Evolutionary conservation across 805 yeast genomes (phyloP).

Genomic region (Barnettozyma siamensis): DNA sequence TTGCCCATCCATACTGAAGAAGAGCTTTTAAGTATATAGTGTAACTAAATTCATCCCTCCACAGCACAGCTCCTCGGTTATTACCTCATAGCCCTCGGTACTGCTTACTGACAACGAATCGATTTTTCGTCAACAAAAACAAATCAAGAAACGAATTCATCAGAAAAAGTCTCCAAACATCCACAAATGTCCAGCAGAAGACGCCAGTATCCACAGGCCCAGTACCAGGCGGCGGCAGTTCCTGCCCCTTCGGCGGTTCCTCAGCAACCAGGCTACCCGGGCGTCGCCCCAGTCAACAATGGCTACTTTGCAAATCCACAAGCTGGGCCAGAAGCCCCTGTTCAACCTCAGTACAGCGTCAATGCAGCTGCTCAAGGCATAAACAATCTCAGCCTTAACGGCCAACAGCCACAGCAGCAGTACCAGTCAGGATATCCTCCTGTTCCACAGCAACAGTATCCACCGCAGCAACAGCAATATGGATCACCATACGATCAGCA

Average conservation of each 20-base stretch:
- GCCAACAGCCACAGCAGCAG: conserved; percentile 14
- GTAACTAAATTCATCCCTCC: neutral
- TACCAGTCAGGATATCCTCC: conserved; percentile 2
- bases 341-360: conserved; percentile 13
- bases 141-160: neutral
- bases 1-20: conserved; percentile 11
- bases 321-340: conserved; percentile 12
- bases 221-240: conserved; percentile 16
- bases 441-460: conserved; percentile 3
- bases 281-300: conserved; percentile 8
- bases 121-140: conserved; percentile 1
- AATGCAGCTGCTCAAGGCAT: conserved; percentile 17
- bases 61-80: neutral
- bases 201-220: conserved; percentile 30
- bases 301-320: conserved; percentile 2
- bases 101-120: conserved; percentile 5
- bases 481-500: conserved; percentile 7
- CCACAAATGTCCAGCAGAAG: conserved; percentile 25
- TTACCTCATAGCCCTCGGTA: no score
- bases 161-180: neutral
- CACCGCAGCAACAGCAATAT: neutral
- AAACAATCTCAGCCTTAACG: conserved; percentile 13
- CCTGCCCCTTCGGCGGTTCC: conserved; percentile 7
- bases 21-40: no score
- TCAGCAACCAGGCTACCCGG: conserved; percentile 4